phyloP scores from a whole-genome alignment of 2,329 filamentous ascomycete genomes.

The Didymella sp. region DNA sequence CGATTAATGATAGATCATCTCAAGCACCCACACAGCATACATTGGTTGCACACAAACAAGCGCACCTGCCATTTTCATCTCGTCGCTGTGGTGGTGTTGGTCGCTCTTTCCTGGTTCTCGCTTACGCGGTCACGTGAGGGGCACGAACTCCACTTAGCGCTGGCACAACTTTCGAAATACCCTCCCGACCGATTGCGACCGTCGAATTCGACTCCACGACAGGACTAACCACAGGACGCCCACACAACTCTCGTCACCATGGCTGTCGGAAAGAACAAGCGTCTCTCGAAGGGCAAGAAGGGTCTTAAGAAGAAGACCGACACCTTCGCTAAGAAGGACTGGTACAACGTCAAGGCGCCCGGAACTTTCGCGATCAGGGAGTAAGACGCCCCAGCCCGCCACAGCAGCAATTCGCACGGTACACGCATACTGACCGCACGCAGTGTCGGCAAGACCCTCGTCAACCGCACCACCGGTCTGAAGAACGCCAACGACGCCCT shows the following conservation, averaged over 20 bases:
- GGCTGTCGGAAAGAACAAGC: conserved; percentile 98
- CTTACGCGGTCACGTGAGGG: conserved; percentile 10
- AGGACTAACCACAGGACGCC: conserved; percentile 39
- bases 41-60: neutral
- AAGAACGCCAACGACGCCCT: conserved; percentile 99
- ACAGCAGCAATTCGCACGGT: conserved; percentile 20
- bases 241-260: conserved; percentile 64
- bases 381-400: conserved; percentile 65
- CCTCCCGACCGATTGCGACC: conserved; percentile 3
- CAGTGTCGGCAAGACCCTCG: conserved; percentile 99
- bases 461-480: conserved; percentile 99
- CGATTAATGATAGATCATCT: too few relatives aligned
- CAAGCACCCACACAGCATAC: neutral
- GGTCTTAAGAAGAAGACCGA: conserved; percentile 99
- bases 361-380: conserved; percentile 95
- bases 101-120: neutral
- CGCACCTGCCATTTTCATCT: neutral
- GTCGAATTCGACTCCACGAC: conserved; percentile 37
- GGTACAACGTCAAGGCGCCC: conserved; percentile 98
- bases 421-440: conserved; percentile 26
- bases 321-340: conserved; percentile 98
- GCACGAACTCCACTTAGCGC: conserved; percentile 6
- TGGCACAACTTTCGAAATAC: conserved; percentile 17
- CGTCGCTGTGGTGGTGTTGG: conserved; percentile 8
- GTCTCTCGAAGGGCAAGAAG: conserved; percentile 99